These are phyloP conservation scores for Blumeria hordei DNA, from an alignment of 2,329 filamentous ascomycete genomes.

Conservation along the genomic window DNA sequence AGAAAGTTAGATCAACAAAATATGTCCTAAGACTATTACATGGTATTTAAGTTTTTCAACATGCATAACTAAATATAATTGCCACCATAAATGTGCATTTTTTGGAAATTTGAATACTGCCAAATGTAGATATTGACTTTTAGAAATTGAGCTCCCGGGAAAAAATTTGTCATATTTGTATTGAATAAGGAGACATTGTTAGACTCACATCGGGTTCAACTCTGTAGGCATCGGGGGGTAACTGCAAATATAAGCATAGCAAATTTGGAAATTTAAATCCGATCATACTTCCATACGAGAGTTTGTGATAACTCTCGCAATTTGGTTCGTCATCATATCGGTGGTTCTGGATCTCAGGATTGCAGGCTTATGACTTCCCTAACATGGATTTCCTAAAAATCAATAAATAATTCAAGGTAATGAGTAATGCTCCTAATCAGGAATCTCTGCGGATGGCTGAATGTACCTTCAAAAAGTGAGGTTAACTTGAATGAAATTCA, in stretches of 20 bases:
- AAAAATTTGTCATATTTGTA: not conserved
- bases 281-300: constrained; percentile 19
- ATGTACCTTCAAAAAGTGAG: too few relatives aligned
- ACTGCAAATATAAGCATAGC: constrained; percentile 12
- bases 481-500: too few relatives aligned
- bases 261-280: not conserved
- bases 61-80: not conserved
- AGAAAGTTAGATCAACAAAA: too few relatives aligned
- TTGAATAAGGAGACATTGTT: not conserved
- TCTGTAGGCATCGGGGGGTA: constrained; percentile 33
- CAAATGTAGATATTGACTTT: not conserved
- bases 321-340: not conserved
- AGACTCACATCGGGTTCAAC: constrained; percentile 15
- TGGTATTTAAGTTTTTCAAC: not conserved
- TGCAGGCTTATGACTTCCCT: not conserved
- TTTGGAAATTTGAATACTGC: not conserved
- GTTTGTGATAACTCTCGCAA: constrained; percentile 14
- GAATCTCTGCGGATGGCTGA: too few relatives aligned
- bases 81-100: not conserved
- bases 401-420: too few relatives aligned
- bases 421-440: too few relatives aligned
- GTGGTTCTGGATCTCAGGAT: not conserved
- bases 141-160: not conserved
- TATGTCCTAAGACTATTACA: too few relatives aligned
- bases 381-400: not conserved